Base-by-base conservation (phyloP, 2,329 filamentous ascomycete genomes). In the Alternaria angustiovoidea region DNA sequence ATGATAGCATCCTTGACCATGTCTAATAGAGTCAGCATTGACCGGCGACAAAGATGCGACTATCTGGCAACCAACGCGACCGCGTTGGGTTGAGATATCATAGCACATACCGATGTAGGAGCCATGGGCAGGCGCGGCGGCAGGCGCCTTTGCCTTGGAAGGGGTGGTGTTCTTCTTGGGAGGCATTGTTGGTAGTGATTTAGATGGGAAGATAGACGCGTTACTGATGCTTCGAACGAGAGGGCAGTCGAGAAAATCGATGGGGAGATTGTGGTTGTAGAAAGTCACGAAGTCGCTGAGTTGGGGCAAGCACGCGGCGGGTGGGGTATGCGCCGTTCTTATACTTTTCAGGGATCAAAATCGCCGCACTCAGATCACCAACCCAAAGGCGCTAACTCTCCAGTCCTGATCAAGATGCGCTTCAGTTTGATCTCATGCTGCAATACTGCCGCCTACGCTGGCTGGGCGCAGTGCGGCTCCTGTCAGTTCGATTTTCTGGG, bases 1-100 rank as follows among this genome's bases (percentile, higher is more conserved):
- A 89, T 79, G 77, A 91, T 88, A 70, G 88, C 88, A 79, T 90
- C 88, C 81, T 89, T 89, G 80, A 91, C 89, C 88, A 91, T 90
- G 80, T 89, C 88, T 89, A 79, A 69, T 66, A 70, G 58, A 70
- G 84, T 88, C 82, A 87, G 85, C 77, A 85, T 79, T 78, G 68
- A 66, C 74, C 80, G 73, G 86, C 84, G 86, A 88, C 78, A 73
- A 80, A 61, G 74, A 78, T 72, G 65, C 75, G 77, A 67, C 56
- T 59, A 70, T 60, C 53, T 74, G 77, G 70, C 74, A 68, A 49
- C 64, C 63, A 49, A 75, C 78, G 83, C 82, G 82, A 86, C 79
- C 76, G 65, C 75, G 78, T 76, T 76, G 78, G 73, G 76, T 78
- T 69, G 77, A 81, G 79, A 74, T 79, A 78, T 69, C 63, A 61